Evolutionary conservation across 2,329 filamentous ascomycete genomes (phyloP).

Genomic region (Sordariomycetes sp.): DNA sequence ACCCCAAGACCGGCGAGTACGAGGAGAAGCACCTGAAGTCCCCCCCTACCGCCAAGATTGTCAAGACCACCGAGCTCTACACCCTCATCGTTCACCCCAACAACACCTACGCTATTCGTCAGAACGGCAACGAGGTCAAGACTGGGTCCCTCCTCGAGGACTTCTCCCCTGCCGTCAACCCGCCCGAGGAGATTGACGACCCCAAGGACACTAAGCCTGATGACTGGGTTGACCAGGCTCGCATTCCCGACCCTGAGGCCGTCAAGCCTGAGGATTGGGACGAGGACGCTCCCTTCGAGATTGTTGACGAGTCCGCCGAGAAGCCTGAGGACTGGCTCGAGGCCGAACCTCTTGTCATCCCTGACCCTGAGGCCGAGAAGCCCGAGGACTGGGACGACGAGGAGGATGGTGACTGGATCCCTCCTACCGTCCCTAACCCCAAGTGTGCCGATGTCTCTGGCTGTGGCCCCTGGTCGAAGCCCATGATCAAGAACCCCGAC

Average conservation of each 20-base stretch:
- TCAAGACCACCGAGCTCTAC: constrained; percentile 91
- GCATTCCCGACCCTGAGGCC: constrained; percentile 85
- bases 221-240: constrained; percentile 89
- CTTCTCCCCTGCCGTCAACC: constrained; percentile 91
- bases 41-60: constrained; percentile 76
- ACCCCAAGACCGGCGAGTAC: constrained; percentile 98
- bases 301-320: constrained; percentile 84
- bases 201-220: constrained; percentile 87
- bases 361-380: constrained; percentile 93
- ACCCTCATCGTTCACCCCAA: constrained; percentile 94
- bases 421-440: constrained; percentile 86
- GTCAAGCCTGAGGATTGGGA: constrained; percentile 98
- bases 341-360: constrained; percentile 70
- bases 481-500: constrained; percentile 85
- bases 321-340: constrained; percentile 96
- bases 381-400: constrained; percentile 99
- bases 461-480: constrained; percentile 87
- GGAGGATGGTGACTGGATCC: constrained; percentile 96
- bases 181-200: constrained; percentile 89
- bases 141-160: constrained; percentile 88
- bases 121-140: constrained; percentile 84
- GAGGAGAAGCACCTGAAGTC: constrained; percentile 97
- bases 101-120: constrained; percentile 87
- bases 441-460: constrained; percentile 91
- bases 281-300: constrained; percentile 94